A percentile compares a stretch with the other conserved stretches of the same genome.
These are phyloP conservation scores for Datisca glomerata DNA, from an alignment of 306 rosid genomes.

Conservation along the genomic window DNA sequence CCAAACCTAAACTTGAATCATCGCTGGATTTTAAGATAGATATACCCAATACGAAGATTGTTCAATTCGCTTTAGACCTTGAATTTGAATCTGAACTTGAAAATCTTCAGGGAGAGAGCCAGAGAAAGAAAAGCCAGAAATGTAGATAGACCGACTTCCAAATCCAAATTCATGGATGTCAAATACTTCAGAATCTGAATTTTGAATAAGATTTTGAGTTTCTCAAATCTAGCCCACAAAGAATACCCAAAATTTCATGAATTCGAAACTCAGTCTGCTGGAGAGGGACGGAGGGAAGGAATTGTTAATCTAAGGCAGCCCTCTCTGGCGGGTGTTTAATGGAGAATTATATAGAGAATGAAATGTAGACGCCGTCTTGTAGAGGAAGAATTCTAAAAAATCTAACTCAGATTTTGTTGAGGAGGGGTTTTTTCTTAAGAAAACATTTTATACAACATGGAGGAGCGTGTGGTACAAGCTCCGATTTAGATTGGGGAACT, in stretches of 20 bases:
- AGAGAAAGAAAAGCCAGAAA: slow-evolving; percentile 26
- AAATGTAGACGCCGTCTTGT: too few relatives aligned
- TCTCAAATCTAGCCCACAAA: background rate
- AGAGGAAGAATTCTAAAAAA: too few relatives aligned
- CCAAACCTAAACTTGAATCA: background rate
- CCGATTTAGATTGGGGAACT: too few relatives aligned
- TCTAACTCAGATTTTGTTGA: too few relatives aligned
- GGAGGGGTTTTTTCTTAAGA: too few relatives aligned
- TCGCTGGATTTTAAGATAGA: background rate
- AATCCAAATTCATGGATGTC: slow-evolving; percentile 37
- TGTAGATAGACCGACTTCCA: slow-evolving; percentile 7
- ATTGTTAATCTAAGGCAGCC: too few relatives aligned
- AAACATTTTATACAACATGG: too few relatives aligned
- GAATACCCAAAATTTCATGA: background rate
- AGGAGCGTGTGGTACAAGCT: too few relatives aligned
- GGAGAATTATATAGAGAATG: too few relatives aligned
- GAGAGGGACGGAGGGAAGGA: too few relatives aligned
- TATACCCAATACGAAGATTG: slow-evolving; percentile 12
- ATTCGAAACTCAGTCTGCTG: background rate
- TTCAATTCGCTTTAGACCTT: slow-evolving; percentile 17
- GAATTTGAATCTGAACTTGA: slow-evolving; percentile 46
- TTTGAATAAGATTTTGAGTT: background rate
- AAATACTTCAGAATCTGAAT: slow-evolving; percentile 3
- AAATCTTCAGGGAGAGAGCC: slow-evolving; percentile 39
- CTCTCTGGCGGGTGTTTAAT: too few relatives aligned